A percentile compares a stretch with the other conserved stretches of the same genome.
Conservation (phyloP, 2,329 filamentous ascomycete species). For the Podosphaera xanthii region DNA sequence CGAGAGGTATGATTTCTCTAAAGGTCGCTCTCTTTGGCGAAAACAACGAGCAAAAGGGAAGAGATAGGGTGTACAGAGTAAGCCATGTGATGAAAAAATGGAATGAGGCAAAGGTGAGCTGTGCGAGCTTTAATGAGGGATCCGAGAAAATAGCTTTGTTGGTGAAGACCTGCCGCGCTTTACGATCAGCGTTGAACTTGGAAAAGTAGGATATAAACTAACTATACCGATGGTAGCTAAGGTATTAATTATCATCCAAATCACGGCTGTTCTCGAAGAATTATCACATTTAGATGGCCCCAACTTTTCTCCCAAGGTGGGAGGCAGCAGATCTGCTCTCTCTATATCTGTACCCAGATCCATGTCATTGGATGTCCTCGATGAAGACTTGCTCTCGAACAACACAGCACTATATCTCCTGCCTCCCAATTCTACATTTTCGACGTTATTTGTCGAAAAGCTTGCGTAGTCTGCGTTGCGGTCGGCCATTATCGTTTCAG, state of each 20-base stretch:
- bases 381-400: not conserved
- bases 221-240: slow-evolving; percentile 40
- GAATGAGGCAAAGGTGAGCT: slow-evolving; percentile 43
- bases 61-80: slow-evolving; percentile 38
- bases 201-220: slow-evolving; percentile 12
- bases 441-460: not conserved
- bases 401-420: not conserved
- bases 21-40: slow-evolving; percentile 30
- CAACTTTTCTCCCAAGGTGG: slow-evolving; percentile 15
- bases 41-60: slow-evolving; percentile 35
- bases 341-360: slow-evolving; percentile 20
- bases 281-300: slow-evolving; percentile 9
- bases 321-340: slow-evolving; percentile 20
- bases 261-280: slow-evolving; percentile 19
- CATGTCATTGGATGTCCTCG: slow-evolving; percentile 14
- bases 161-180: slow-evolving; percentile 26
- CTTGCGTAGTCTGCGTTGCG: not conserved
- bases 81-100: slow-evolving; percentile 44
- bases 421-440: not conserved
- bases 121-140: slow-evolving; percentile 33
- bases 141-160: slow-evolving; percentile 50
- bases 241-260: slow-evolving; percentile 39
- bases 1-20: slow-evolving; percentile 37
- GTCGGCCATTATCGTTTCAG: not conserved
- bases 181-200: not conserved